Conservation (phyloP, 371 early-diverging fungal species). For the Zopfochytrium polystomum region DNA sequence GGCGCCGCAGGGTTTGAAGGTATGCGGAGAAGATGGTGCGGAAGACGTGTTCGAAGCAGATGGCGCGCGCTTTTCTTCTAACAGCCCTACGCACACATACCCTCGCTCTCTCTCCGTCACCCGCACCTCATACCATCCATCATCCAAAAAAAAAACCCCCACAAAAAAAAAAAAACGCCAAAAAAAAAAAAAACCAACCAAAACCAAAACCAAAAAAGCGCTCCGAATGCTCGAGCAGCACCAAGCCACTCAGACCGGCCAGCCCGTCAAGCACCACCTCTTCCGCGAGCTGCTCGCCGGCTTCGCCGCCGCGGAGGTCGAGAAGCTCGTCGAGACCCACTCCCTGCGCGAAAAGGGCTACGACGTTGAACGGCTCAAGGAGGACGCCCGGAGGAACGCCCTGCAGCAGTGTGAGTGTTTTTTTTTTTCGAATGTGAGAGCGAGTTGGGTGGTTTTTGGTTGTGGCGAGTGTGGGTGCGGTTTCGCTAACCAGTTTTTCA, state of each 20-base stretch:
- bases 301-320: slow-evolving; percentile 50
- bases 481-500: too few relatives aligned
- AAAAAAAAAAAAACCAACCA: too few relatives aligned
- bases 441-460: too few relatives aligned
- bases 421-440: too few relatives aligned
- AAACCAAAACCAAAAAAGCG: not conserved
- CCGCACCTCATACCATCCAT: not conserved
- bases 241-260: slow-evolving; percentile 45
- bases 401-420: not conserved
- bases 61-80: not conserved
- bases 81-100: not conserved
- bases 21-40: not conserved
- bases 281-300: slow-evolving; percentile 55
- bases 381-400: slow-evolving; percentile 6
- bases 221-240: slow-evolving; percentile 41
- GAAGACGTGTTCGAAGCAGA: not conserved
- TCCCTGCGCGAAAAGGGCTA: slow-evolving; percentile 10
- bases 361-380: slow-evolving; percentile 13
- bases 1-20: slow-evolving; percentile 45
- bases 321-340: slow-evolving; percentile 39
- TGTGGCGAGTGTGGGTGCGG: too few relatives aligned
- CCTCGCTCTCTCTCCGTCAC: not conserved
- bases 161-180: not conserved
- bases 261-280: slow-evolving; percentile 45
- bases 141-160: too few relatives aligned